Percentiles rank a stretch among this genome's conserved stretches.
Conservation (phyloP, 2,329 filamentous ascomycete genomes). For the Fusarium brevicatenulatum region DNA sequence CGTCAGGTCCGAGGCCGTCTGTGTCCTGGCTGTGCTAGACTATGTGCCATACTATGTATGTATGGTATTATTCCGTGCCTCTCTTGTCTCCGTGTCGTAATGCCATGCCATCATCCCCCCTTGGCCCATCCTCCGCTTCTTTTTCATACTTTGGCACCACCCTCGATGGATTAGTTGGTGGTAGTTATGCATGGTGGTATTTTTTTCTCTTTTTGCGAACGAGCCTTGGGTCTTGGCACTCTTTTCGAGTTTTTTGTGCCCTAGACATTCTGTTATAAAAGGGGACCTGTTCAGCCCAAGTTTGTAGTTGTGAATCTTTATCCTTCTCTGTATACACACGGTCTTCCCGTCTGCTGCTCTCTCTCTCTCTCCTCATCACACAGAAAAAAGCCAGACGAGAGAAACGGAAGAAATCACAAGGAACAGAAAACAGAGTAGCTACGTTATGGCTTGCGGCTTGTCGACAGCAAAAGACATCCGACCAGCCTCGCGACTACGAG, state of each 20-base stretch:
- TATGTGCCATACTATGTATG: neutral
- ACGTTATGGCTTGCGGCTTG: conserved; percentile 44
- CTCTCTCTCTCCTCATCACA: neutral
- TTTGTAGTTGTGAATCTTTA: conserved; percentile 12
- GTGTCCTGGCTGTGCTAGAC: neutral
- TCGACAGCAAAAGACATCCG: conserved; percentile 41
- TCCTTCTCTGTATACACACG: conserved; percentile 19
- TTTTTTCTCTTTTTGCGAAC: conserved; percentile 10
- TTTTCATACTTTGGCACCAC: conserved; percentile 32
- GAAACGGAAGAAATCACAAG: conserved; percentile 5
- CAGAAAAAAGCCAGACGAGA: conserved; percentile 10
- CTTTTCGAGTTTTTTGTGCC: conserved; percentile 11
- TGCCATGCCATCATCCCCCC: conserved; percentile 9
- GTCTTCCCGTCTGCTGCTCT: conserved; percentile 1
- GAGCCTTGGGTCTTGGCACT: conserved; percentile 28
- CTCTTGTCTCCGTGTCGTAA: conserved; percentile 28
- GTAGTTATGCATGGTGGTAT: conserved; percentile 24
- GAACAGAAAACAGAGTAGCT: conserved; percentile 22
- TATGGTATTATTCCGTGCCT: neutral
- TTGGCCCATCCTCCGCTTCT: conserved; percentile 5
- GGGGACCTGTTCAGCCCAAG: conserved; percentile 25
- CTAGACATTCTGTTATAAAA: conserved; percentile 32
- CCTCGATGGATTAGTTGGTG: conserved; percentile 26
- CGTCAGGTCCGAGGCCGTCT: neutral
- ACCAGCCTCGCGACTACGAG: conserved; percentile 41